These are phyloP conservation scores for Echium plantagineum DNA, from an alignment of 257 asterid species.

Conservation along the genomic window DNA sequence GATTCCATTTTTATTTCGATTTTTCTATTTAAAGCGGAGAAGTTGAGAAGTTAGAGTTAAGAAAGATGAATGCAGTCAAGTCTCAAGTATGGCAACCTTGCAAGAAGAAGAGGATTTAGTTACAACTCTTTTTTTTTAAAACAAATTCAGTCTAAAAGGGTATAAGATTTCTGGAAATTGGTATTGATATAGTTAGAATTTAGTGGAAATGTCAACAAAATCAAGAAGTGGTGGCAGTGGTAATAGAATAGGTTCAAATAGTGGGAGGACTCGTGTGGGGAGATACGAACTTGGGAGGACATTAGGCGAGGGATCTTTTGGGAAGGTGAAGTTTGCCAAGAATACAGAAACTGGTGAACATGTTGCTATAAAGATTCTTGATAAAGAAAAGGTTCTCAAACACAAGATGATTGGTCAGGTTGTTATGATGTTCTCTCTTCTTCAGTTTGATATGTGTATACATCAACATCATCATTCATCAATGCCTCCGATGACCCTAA, in stretches of 20 bases:
- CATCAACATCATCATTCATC: too few species aligned
- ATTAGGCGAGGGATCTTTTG: conserved; percentile 83
- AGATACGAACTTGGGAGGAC: conserved; percentile 90
- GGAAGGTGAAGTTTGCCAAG: conserved; percentile 87
- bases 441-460: not conserved
- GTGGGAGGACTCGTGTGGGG: conserved; percentile 72
- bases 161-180: conserved; percentile 7
- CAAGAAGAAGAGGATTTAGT: conserved; percentile 74
- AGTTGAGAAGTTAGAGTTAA: not conserved
- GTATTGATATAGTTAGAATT: not conserved
- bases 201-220: conserved; percentile 46
- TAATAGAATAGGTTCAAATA: conserved; percentile 9
- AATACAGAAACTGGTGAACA: conserved; percentile 63
- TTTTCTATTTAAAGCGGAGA: not conserved
- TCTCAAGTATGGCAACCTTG: conserved; percentile 97
- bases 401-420: conserved; percentile 96
- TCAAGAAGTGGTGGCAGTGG: conserved; percentile 28
- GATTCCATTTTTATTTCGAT: not conserved
- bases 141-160: not conserved
- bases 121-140: conserved; percentile 1
- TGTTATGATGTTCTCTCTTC: not conserved
- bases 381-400: conserved; percentile 78
- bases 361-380: conserved; percentile 93
- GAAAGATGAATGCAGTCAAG: conserved; percentile 53
- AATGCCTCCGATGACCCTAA: too few species aligned